Evolutionary conservation across 495 filamentous ascomycete genomes (phyloP).

Genomic region (Penicillium argentinense): DNA sequence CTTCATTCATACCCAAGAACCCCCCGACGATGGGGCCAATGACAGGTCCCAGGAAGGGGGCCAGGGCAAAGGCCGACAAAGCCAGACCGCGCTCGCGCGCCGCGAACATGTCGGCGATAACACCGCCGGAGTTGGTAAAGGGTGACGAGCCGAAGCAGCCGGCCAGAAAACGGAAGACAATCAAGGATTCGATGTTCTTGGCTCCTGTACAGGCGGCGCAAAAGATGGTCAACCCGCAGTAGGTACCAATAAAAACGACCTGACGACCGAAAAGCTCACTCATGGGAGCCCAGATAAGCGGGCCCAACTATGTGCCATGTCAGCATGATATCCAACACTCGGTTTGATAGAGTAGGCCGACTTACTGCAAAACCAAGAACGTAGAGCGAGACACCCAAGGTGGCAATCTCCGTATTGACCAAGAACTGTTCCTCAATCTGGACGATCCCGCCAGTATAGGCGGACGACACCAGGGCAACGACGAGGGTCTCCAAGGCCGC

Average conservation of each 20-base stretch:
- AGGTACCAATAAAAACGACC: constrained; percentile 62
- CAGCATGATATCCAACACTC: background rate
- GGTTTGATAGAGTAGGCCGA: no score
- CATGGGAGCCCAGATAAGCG: constrained; percentile 60
- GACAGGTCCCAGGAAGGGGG: constrained; percentile 63
- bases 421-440: constrained; percentile 56
- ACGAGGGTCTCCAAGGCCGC: constrained; percentile 65
- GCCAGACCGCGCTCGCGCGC: constrained; percentile 59
- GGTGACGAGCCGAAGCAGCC: constrained; percentile 69
- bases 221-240: constrained; percentile 60
- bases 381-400: constrained; percentile 67
- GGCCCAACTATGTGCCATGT: constrained; percentile 26
- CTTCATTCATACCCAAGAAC: constrained; percentile 50
- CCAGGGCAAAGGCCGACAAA: constrained; percentile 56
- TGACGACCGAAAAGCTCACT: constrained; percentile 69
- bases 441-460: constrained; percentile 64
- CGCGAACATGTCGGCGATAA: constrained; percentile 68
- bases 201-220: constrained; percentile 59
- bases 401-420: constrained; percentile 53
- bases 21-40: constrained; percentile 56
- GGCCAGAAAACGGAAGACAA: constrained; percentile 72
- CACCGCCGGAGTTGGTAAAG: constrained; percentile 65
- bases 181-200: constrained; percentile 57
- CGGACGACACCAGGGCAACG: constrained; percentile 70
- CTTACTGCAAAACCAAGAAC: constrained; percentile 62